Evolutionary conservation across 148 eudicot species (phyloP), one percentile per base, ranked within the genome.

Genomic region (Arbutus unedo): DNA sequence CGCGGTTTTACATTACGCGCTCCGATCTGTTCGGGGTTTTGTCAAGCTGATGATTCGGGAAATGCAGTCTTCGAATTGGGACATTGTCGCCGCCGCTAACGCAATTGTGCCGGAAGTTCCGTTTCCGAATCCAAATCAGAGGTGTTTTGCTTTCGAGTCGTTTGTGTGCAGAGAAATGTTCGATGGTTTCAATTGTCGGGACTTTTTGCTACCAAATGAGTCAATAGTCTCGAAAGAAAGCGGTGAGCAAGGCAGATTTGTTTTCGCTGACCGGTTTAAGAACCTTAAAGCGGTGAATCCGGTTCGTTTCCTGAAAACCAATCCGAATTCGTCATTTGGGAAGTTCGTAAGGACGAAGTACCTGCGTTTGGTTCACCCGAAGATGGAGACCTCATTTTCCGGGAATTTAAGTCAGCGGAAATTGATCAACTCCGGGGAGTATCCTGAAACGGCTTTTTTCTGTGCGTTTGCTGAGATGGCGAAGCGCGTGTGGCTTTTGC

Each of bases 381-480:
- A 94, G 59, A 96, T 96, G 99, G 99, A 96, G 85, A 90, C 91
- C 45, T 94, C 98, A 0, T 91, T 96, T 55, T 91, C 89, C 9
- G 98, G 99, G 62, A 93, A 90, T 70, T 85, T 96, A 84, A 93
- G 89, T 76, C 98, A 93, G 84, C 87, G 99, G 54, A 93, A 94
- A 70, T 76, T 87, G 45, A 84, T 96, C 2, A 91, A 87, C 43
- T 87, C 96, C 44, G 94, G 93, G 49, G 92, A 82, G 23, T 90
- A 79, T 60, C 97, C 98, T 44, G 91, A 86, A 38, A 91, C 93
- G 0, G 88, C 81, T 21, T 91, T 96, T 54, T 94, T 94, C 86
- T 80, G 86, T 56, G 89, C 85, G 21, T 93, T 94, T 82, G 94
- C 92, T 0, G 99, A 96, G 82, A 87, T 93, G 93, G 91, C 91